phyloP scores from a whole-genome alignment of 495 filamentous ascomycete genomes.

The Lasiosphaeria hispida region DNA sequence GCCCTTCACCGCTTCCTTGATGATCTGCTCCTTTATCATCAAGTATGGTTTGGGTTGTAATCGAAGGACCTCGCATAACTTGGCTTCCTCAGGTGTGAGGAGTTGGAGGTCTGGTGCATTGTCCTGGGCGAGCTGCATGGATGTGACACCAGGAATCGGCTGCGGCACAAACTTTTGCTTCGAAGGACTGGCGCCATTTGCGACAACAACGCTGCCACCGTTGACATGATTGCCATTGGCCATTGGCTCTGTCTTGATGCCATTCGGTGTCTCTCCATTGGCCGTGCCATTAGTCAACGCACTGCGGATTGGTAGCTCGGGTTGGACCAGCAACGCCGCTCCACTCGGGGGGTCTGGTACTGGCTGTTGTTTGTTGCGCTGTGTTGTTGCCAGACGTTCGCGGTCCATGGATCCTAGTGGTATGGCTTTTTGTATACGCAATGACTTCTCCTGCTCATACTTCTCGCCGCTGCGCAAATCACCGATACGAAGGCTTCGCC shows the following conservation, averaged over 20 bases:
- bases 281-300: slow-evolving; percentile 20
- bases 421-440: slow-evolving; percentile 64
- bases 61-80: slow-evolving; percentile 78
- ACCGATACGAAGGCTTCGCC: slow-evolving; percentile 78
- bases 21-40: slow-evolving; percentile 83
- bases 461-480: slow-evolving; percentile 86
- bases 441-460: slow-evolving; percentile 87
- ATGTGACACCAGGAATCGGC: slow-evolving; percentile 55
- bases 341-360: slow-evolving; percentile 68
- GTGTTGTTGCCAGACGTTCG: slow-evolving; percentile 62
- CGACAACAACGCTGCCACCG: slow-evolving; percentile 40
- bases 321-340: slow-evolving; percentile 68
- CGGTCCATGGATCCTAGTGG: slow-evolving; percentile 80
- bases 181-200: slow-evolving; percentile 34
- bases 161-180: slow-evolving; percentile 45
- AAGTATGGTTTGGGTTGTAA: slow-evolving; percentile 91
- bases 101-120: slow-evolving; percentile 81
- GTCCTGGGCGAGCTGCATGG: slow-evolving; percentile 70
- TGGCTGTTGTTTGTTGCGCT: slow-evolving; percentile 55
- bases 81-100: slow-evolving; percentile 76
- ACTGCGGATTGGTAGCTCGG: slow-evolving; percentile 65
- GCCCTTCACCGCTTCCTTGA: slow-evolving; percentile 84
- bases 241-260: slow-evolving; percentile 27
- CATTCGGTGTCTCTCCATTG: slow-evolving; percentile 18
- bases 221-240: slow-evolving; percentile 37